These are phyloP conservation scores for Salicornia ramosissima DNA, from an alignment of 148 eudicot species.

Conservation along the genomic window DNA sequence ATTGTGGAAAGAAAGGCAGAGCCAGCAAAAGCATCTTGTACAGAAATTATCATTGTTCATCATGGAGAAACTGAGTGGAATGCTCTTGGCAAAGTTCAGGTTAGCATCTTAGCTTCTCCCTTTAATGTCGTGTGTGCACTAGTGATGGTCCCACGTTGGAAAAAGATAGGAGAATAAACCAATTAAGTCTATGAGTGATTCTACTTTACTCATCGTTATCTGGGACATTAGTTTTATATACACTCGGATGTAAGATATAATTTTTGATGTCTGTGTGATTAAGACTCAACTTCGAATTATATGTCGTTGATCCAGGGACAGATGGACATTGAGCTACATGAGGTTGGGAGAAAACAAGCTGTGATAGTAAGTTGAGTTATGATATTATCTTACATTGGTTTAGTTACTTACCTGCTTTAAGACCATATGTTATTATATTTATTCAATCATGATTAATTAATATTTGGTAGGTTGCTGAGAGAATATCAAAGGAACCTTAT, in stretches of 20 bases:
- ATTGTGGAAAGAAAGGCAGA: not conserved
- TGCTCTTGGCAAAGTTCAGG: constrained; percentile 56
- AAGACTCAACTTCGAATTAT: no score
- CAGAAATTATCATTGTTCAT: constrained; percentile 27
- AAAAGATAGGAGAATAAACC: no score
- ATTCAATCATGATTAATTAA: not conserved
- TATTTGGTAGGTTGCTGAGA: constrained; percentile 52
- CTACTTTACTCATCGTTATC: no score
- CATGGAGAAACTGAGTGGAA: constrained; percentile 64
- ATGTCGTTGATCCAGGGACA: constrained; percentile 89
- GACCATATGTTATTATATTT: no score
- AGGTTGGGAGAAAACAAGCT: constrained; percentile 72
- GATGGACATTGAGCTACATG: constrained; percentile 65
- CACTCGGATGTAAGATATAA: no score
- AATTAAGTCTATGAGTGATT: no score
- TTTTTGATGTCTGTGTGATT: no score
- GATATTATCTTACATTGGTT: not conserved
- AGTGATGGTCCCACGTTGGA: no score
- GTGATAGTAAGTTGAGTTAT: constrained; percentile 47
- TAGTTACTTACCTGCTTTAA: not conserved
- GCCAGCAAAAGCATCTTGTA: not conserved
- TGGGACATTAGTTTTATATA: no score
- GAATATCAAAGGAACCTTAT: constrained; percentile 59
- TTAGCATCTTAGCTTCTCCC: constrained; percentile 8
- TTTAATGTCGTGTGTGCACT: no score